Conservation (phyloP, 805 yeast species). For the Wickerhamomyces mucosus region DNA sequence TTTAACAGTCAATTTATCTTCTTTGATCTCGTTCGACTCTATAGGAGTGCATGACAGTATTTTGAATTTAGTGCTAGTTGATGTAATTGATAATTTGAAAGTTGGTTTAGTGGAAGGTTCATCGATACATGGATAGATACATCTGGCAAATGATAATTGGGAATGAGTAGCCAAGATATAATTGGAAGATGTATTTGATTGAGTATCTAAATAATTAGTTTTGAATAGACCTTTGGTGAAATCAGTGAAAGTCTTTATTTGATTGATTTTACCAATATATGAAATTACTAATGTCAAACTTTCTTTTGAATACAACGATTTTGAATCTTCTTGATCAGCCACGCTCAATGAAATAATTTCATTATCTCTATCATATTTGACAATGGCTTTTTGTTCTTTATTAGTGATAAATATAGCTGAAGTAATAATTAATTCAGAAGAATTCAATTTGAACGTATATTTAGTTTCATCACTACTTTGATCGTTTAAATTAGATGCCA, state of each 20-base stretch:
- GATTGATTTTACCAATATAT: constrained; percentile 43
- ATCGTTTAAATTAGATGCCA: constrained; percentile 12
- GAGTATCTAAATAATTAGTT: constrained; percentile 48
- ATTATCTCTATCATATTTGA: not conserved
- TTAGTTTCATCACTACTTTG: not conserved
- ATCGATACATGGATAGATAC: constrained; percentile 62
- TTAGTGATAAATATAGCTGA: not conserved
- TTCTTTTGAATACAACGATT: not conserved
- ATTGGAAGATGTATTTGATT: constrained; percentile 39
- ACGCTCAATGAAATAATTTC: not conserved
- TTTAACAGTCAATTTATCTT: constrained; percentile 23
- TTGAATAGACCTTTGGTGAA: constrained; percentile 58
- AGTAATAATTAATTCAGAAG: not conserved
- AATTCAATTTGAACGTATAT: not conserved
- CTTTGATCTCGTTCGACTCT: constrained; percentile 19
- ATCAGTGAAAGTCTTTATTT: constrained; percentile 42
- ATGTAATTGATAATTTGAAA: constrained; percentile 36
- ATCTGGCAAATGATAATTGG: constrained; percentile 58
- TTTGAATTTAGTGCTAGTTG: constrained; percentile 32
- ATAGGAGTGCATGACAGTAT: constrained; percentile 43
- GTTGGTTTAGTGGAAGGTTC: constrained; percentile 48
- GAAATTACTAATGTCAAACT: constrained; percentile 17
- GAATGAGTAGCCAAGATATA: constrained; percentile 59
- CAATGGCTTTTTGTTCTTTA: constrained; percentile 1
- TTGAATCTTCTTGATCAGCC: not conserved